These are phyloP conservation scores for Coniferiporia weirii DNA, from an alignment of 1,284 basidiomycete genomes.

Conservation along the genomic window DNA sequence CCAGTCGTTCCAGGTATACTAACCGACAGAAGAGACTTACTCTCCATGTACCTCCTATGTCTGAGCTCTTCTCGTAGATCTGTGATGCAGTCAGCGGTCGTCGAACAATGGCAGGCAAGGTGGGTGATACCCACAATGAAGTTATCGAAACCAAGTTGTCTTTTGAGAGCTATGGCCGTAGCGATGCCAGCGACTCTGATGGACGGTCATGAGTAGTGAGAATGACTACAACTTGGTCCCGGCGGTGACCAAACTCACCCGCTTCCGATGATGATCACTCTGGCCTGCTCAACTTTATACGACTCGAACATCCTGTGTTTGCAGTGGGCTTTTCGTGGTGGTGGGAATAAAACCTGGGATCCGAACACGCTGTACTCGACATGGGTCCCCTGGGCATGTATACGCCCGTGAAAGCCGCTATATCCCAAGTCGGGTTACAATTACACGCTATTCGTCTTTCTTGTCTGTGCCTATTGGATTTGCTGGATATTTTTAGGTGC, in stretches of 20 bases:
- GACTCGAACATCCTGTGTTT: background rate
- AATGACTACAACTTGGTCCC: background rate
- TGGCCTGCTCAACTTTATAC: conserved; percentile 23
- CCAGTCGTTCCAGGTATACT: background rate
- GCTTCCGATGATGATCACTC: conserved; percentile 45
- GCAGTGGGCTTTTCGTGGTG: too few species aligned
- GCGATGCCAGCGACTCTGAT: conserved; percentile 39
- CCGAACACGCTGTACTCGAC: too few species aligned
- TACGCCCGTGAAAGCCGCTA: too few species aligned
- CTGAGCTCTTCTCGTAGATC: conserved; percentile 45
- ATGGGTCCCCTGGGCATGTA: too few species aligned
- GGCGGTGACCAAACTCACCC: conserved; percentile 34
- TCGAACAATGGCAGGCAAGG: background rate
- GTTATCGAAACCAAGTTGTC: conserved; percentile 37
- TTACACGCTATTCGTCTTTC: too few species aligned
- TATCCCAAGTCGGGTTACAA: too few species aligned
- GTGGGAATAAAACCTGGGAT: too few species aligned
- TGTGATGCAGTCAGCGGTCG: conserved; percentile 19
- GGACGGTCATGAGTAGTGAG: background rate
- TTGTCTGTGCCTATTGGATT: too few species aligned
- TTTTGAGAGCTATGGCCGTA: conserved; percentile 45
- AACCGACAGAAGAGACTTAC: conserved; percentile 27
- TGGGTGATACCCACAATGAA: conserved; percentile 36
- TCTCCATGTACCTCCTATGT: conserved; percentile 49
- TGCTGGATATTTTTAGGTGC: too few species aligned